A percentile compares a stretch with the other conserved stretches of the same genome.
These are phyloP conservation scores for Monosporascus sp. DNA, from an alignment of 2,329 filamentous ascomycete species.

Conservation along the genomic window DNA sequence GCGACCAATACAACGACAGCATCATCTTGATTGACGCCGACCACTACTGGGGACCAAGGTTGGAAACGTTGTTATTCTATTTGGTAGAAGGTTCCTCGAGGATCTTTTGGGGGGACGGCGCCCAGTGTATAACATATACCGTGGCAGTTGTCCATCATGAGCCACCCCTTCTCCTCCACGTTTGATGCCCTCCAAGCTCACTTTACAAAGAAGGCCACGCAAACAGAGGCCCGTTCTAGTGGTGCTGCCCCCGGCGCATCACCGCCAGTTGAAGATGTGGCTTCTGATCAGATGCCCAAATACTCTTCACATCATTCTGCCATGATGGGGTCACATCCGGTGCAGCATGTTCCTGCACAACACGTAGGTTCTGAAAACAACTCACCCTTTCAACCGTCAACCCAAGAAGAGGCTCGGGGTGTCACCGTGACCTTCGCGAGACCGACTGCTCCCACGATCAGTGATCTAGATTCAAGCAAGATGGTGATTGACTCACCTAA, in stretches of 20 bases:
- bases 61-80: too few relatives aligned
- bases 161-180: slow-evolving; percentile 16
- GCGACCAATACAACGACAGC: too few relatives aligned
- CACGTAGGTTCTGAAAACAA: too few relatives aligned
- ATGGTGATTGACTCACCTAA: background rate
- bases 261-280: background rate
- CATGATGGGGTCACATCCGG: too few relatives aligned
- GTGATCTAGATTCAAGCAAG: background rate
- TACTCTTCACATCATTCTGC: too few relatives aligned
- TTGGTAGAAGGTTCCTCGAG: too few relatives aligned
- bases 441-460: background rate
- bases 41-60: too few relatives aligned
- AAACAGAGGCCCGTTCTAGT: slow-evolving; percentile 1
- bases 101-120: too few relatives aligned
- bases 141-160: slow-evolving; percentile 13
- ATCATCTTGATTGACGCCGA: too few relatives aligned
- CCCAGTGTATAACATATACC: background rate
- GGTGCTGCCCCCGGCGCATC: background rate
- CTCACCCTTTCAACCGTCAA: background rate
- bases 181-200: slow-evolving; percentile 21
- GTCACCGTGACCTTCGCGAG: background rate
- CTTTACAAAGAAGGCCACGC: slow-evolving; percentile 9
- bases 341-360: too few relatives aligned
- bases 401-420: background rate
- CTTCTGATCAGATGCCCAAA: too few relatives aligned